A percentile compares a stretch with the other conserved stretches of the same genome.
Conservation (phyloP, 805 yeast genomes). For the Brettanomyces sp. region DNA sequence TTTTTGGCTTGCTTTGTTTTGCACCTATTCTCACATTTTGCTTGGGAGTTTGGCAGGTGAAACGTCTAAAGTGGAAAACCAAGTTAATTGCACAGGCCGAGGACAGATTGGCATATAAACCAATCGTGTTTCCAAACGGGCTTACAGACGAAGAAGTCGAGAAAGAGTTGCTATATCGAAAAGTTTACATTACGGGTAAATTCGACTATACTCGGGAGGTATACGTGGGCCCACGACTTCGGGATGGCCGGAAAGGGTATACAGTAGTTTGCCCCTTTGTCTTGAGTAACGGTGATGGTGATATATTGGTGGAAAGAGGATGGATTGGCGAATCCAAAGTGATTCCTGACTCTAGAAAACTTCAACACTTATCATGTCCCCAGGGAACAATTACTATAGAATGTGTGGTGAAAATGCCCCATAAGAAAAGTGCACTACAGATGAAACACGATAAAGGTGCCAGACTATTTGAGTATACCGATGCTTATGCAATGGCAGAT, state of each 20-base stretch:
- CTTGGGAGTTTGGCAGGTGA: constrained; percentile 89
- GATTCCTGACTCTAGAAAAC: constrained; percentile 40
- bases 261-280: constrained; percentile 73
- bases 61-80: constrained; percentile 81
- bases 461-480: constrained; percentile 69
- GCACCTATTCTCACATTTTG: constrained; percentile 85
- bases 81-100: constrained; percentile 76
- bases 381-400: constrained; percentile 60
- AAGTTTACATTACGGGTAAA: constrained; percentile 66
- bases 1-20: constrained; percentile 38
- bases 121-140: constrained; percentile 63
- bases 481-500: constrained; percentile 70
- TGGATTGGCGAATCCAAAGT: constrained; percentile 74
- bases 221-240: constrained; percentile 83
- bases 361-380: constrained; percentile 67
- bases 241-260: constrained; percentile 70
- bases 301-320: constrained; percentile 79
- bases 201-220: constrained; percentile 82
- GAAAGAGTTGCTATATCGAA: constrained; percentile 67
- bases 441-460: constrained; percentile 63
- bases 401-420: constrained; percentile 66
- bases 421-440: constrained; percentile 50
- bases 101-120: constrained; percentile 64
- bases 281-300: constrained; percentile 65
- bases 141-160: constrained; percentile 54